Evolutionary conservation across 2,329 filamentous ascomycete species (phyloP).

Genomic region (Hypoxylon sp.): DNA sequence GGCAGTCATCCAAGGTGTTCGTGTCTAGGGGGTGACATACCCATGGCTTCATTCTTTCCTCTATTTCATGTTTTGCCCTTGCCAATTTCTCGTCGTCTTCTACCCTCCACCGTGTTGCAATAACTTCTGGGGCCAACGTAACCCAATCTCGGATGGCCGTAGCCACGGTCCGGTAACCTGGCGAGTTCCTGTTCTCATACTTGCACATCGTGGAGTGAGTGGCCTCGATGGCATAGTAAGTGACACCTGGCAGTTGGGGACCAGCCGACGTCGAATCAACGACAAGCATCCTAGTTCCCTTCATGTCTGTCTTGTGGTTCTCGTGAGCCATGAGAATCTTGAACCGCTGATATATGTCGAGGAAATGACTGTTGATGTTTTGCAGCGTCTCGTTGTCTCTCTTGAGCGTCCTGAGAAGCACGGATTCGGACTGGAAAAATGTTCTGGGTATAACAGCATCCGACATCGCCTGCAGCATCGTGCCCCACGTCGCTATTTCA

Average conservation of each 20-base stretch:
- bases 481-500: slow-evolving; percentile 72
- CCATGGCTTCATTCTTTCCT: slow-evolving; percentile 55
- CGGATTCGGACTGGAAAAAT: slow-evolving; percentile 71
- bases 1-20: background rate
- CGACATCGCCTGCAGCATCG: slow-evolving; percentile 72
- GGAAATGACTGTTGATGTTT: slow-evolving; percentile 76
- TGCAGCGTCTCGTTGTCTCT: slow-evolving; percentile 77
- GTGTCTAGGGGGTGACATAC: slow-evolving; percentile 37
- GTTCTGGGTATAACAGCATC: slow-evolving; percentile 70
- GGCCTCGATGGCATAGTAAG: slow-evolving; percentile 69
- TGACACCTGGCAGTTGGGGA: slow-evolving; percentile 73
- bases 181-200: slow-evolving; percentile 63
- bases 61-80: slow-evolving; percentile 54
- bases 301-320: slow-evolving; percentile 73
- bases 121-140: slow-evolving; percentile 60
- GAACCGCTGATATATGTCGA: slow-evolving; percentile 74
- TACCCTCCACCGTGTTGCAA: slow-evolving; percentile 65
- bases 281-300: slow-evolving; percentile 67
- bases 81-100: slow-evolving; percentile 63
- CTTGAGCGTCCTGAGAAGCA: slow-evolving; percentile 75
- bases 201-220: slow-evolving; percentile 53
- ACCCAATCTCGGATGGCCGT: slow-evolving; percentile 61
- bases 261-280: slow-evolving; percentile 76
- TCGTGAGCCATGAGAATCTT: slow-evolving; percentile 81
- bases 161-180: slow-evolving; percentile 67